A percentile compares a stretch with the other conserved stretches of the same genome.
Conservation (phyloP, 163 green algal genomes). For the Picocystis sp. region DNA sequence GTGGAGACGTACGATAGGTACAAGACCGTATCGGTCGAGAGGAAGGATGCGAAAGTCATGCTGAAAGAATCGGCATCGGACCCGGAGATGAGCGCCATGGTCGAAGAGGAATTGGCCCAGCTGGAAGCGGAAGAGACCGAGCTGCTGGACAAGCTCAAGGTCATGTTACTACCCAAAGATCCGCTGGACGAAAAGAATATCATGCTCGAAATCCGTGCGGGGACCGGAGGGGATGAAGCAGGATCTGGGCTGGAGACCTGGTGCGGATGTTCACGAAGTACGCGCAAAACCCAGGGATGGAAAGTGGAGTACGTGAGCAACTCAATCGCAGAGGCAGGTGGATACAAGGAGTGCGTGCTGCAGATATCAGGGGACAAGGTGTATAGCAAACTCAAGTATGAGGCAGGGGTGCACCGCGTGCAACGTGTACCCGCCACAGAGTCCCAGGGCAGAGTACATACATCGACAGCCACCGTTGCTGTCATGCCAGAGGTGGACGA, state of each 20-base stretch:
- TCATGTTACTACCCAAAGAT: conserved; percentile 80
- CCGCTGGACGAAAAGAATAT: conserved; percentile 88
- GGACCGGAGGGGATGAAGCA: conserved; percentile 88
- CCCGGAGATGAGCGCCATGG: conserved; percentile 54
- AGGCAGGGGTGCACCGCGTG: conserved; percentile 93
- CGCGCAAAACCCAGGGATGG: conserved; percentile 53
- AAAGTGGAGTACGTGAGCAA: conserved; percentile 42
- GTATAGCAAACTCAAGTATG: conserved; percentile 95
- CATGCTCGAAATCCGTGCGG: conserved; percentile 83
- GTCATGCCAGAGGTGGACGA: conserved; percentile 75
- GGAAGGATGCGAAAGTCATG: conserved; percentile 48
- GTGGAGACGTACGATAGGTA: conserved; percentile 34
- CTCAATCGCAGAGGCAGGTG: conserved; percentile 52
- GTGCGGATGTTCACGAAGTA: conserved; percentile 84
- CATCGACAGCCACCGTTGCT: conserved; percentile 69
- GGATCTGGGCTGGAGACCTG: conserved; percentile 87
- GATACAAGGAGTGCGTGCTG: conserved; percentile 56
- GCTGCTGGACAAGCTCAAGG: conserved; percentile 43
- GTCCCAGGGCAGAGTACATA: conserved; percentile 64
- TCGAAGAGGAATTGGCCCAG: conserved; percentile 53
- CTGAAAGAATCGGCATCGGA: conserved; percentile 44
- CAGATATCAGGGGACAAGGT: conserved; percentile 50
- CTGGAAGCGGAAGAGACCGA: conserved; percentile 24
- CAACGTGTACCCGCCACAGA: conserved; percentile 83
- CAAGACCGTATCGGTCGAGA: conserved; percentile 31